A percentile compares a stretch with the other conserved stretches of the same genome.
These are phyloP conservation scores for Ophioceras dolichostomum DNA, from an alignment of 2,329 filamentous ascomycete genomes.

Conservation along the genomic window DNA sequence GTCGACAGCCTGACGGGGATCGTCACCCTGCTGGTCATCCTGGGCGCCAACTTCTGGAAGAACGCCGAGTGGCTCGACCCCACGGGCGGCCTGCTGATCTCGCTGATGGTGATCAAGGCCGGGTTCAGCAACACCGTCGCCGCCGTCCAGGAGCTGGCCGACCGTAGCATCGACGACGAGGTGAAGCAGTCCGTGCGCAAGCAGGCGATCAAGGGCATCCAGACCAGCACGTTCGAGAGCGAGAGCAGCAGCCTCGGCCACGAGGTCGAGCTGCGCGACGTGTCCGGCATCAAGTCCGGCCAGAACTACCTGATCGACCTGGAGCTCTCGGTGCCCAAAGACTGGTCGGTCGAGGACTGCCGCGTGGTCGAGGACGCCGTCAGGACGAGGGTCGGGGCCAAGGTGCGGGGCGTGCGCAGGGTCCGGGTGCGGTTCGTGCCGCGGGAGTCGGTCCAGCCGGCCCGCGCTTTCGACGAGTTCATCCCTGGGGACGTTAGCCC, in stretches of 20 bases:
- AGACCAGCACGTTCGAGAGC: slow-evolving; percentile 16
- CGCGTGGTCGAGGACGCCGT: slow-evolving; percentile 61
- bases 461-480: slow-evolving; percentile 64
- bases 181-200: slow-evolving; percentile 60
- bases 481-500: slow-evolving; percentile 51
- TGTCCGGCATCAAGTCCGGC: slow-evolving; percentile 87
- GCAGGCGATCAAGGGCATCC: slow-evolving; percentile 48
- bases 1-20: slow-evolving; percentile 93
- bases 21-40: slow-evolving; percentile 80
- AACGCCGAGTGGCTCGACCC: slow-evolving; percentile 90
- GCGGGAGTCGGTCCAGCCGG: slow-evolving; percentile 40
- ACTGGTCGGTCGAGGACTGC: slow-evolving; percentile 63
- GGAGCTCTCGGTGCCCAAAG: slow-evolving; percentile 66
- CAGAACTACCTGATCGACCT: slow-evolving; percentile 93
- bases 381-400: slow-evolving; percentile 58
- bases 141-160: slow-evolving; percentile 80
- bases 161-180: slow-evolving; percentile 77
- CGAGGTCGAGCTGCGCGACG: slow-evolving; percentile 56
- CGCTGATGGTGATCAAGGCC: slow-evolving; percentile 82
- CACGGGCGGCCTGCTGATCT: slow-evolving; percentile 85
- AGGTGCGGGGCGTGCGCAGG: slow-evolving; percentile 72
- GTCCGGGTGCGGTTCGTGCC: slow-evolving; percentile 76
- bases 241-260: slow-evolving; percentile 32
- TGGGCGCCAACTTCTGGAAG: slow-evolving; percentile 74
- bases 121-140: slow-evolving; percentile 76